Evolutionary conservation across 208 protist genomes (phyloP), one percentile per base, ranked within the genome.

Genomic region (Jaenimonas drosophilae): DNA sequence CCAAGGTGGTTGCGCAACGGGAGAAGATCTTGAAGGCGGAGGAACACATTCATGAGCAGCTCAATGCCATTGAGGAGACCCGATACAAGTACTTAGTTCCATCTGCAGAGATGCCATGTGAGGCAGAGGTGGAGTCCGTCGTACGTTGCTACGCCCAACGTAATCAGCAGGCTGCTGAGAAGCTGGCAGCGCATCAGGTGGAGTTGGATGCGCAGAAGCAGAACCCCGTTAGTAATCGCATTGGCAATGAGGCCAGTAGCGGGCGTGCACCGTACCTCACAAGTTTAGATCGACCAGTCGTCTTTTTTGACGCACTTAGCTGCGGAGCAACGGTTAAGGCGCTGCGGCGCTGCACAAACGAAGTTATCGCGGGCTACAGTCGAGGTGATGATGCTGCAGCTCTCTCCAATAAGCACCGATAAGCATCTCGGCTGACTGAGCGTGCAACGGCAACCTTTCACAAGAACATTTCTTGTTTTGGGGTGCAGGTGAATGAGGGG

Each of bases 11-110:
- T 12, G 68, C 57, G 29, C 70, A 93, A n/a, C 76, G 84, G 5
- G 63, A 36, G 21, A 75, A 71, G 50, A 23, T 89, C 19, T 54
- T 87, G n/a, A 54, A 73, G 57, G 43, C 64, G 1, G 79, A 86
- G 45, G 64, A 60, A 37, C n/a, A 31, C 16, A 51, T 93, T 11
- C 84, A 93, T 56, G 42, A 62, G 40, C 31, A 54, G 2, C 74
- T 93, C 2, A 59, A 88, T 25, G 53, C 64, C 11, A 71, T 93
- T 32, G 84, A 93, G 54, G 60, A 88, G 27, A 88, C 74, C 5
- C 67, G 80, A 6, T 68, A 81, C 29, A 54, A 60, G 4, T 93
- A 89, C 49, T 31, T 93, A 1, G 63, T 82, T 23, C 71, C 72
- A 1, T 65, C 79, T 9, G 49, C 39, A n/a, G 53, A 71, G 19